phyloP scores from a whole-genome alignment of 2,329 filamentous ascomycete genomes.

The Westerdykella ornata region DNA sequence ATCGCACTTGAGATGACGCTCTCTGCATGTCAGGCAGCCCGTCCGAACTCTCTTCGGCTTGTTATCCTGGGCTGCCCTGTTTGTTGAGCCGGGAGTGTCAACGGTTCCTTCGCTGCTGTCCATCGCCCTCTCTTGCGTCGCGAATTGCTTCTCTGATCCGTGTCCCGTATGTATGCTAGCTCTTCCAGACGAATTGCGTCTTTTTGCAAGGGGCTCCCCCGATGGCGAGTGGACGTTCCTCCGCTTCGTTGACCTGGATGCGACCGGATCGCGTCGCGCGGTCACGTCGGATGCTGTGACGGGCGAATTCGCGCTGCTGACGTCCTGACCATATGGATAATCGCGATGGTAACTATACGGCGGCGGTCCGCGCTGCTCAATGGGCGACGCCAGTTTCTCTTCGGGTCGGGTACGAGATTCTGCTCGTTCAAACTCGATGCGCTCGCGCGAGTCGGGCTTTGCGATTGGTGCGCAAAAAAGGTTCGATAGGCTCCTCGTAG shows the following conservation, averaged over 20 bases:
- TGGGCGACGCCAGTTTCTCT: slow-evolving; percentile 22
- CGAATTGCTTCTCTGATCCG: not conserved
- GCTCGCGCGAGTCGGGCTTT: too few species aligned
- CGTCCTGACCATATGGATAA: slow-evolving; percentile 13
- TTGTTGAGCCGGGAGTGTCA: slow-evolving; percentile 7
- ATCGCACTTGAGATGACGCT: slow-evolving; percentile 87
- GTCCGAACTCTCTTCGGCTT: slow-evolving; percentile 86
- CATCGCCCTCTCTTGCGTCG: slow-evolving; percentile 9
- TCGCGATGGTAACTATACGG: slow-evolving; percentile 14
- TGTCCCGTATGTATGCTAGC: not conserved
- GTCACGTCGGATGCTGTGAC: slow-evolving; percentile 11
- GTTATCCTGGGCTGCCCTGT: slow-evolving; percentile 26
- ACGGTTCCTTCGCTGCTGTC: slow-evolving; percentile 7
- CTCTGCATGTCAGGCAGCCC: slow-evolving; percentile 82
- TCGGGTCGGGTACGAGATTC: too few species aligned
- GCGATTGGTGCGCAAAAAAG: too few species aligned
- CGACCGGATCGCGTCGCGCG: slow-evolving; percentile 9
- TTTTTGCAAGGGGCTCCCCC: not conserved
- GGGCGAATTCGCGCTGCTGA: slow-evolving; percentile 7
- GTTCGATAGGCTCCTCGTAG: too few species aligned
- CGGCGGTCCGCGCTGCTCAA: slow-evolving; percentile 14
- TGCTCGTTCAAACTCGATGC: too few species aligned
- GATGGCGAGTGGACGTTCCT: slow-evolving; percentile 13
- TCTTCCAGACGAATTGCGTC: slow-evolving; percentile 4
- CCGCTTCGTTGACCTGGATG: slow-evolving; percentile 3